phyloP scores from a whole-genome alignment of 805 yeast genomes.

The Kluyveromyces aestuarii region DNA sequence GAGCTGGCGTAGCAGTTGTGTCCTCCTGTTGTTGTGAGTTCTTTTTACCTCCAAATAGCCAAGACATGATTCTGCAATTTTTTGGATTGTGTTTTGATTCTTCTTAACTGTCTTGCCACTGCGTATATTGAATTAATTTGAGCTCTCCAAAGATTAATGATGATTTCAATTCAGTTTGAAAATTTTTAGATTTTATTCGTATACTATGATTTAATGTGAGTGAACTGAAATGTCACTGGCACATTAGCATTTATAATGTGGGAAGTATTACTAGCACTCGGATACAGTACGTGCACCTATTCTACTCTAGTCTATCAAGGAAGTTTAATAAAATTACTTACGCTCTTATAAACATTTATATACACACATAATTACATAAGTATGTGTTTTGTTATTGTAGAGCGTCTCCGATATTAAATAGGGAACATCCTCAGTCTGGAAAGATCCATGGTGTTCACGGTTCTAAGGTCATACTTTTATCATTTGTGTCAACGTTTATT shows the following conservation, averaged over 20 bases:
- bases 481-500: too few species aligned
- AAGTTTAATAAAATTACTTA: too few species aligned
- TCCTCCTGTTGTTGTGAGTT: slow-evolving; percentile 7
- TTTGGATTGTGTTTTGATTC: neutral
- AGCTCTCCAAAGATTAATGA: neutral
- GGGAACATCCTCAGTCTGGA: too few species aligned
- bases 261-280: too few species aligned
- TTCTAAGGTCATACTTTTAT: too few species aligned
- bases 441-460: too few species aligned
- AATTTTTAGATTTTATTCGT: neutral
- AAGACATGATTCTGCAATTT: slow-evolving; percentile 12
- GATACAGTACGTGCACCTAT: too few species aligned
- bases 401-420: too few species aligned
- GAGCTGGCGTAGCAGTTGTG: slow-evolving; percentile 6
- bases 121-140: neutral
- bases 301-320: too few species aligned
- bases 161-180: neutral
- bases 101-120: slow-evolving; percentile 3
- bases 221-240: neutral
- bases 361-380: too few species aligned
- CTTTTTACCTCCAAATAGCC: slow-evolving; percentile 18
- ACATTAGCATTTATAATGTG: neutral
- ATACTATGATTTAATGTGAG: neutral
- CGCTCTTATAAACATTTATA: too few species aligned
- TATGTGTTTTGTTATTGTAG: too few species aligned